Conservation (phyloP, 768 basidiomycete species). For the Podaxis sp. region DNA sequence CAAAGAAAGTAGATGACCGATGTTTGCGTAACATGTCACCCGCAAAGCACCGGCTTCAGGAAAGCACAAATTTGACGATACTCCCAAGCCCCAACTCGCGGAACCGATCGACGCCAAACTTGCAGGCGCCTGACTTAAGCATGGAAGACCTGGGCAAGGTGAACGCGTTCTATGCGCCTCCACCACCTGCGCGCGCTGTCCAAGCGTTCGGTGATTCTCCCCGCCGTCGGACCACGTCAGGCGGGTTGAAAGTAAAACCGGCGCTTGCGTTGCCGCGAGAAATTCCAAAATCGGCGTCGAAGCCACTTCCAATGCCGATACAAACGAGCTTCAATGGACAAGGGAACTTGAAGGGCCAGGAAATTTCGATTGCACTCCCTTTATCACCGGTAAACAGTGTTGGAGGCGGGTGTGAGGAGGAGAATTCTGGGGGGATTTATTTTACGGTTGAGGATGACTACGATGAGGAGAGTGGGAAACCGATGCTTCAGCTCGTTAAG, state of each 20-base stretch:
- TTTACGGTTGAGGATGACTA: constrained; percentile 12
- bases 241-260: neutral
- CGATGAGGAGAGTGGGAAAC: constrained; percentile 9
- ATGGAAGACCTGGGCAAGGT: constrained; percentile 13
- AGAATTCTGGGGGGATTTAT: constrained; percentile 5
- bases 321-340: neutral
- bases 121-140: constrained; percentile 5
- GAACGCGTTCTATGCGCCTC: constrained; percentile 13
- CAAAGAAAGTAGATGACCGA: neutral
- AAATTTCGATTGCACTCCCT: constrained; percentile 4
- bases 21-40: neutral
- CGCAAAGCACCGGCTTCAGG: neutral
- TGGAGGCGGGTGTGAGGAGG: constrained; percentile 3
- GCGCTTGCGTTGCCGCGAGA: neutral
- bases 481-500: constrained; percentile 6
- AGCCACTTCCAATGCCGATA: neutral
- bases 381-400: constrained; percentile 9
- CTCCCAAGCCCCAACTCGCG: neutral
- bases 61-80: neutral
- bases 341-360: neutral
- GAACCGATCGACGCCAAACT: constrained; percentile 12
- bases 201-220: neutral
- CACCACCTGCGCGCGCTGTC: neutral
- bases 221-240: neutral
- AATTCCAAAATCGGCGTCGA: neutral